phyloP scores from a whole-genome alignment of 2,329 filamentous ascomycete genomes.

The Corinectria fuckeliana region DNA sequence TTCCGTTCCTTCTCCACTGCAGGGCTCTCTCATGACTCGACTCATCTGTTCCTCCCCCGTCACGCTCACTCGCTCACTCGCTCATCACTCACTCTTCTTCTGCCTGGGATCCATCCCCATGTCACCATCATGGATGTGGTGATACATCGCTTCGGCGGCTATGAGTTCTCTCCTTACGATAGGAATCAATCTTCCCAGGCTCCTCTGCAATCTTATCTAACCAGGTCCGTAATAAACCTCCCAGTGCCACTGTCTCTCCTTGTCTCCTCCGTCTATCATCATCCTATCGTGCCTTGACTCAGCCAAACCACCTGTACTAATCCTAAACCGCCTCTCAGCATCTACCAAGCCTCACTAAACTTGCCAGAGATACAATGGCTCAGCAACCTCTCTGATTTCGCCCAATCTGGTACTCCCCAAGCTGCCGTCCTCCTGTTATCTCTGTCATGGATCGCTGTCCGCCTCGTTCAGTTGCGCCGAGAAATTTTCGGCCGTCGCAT shows the following conservation, averaged over 20 bases:
- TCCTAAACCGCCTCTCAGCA: conserved; percentile 16
- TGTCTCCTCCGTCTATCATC: background rate
- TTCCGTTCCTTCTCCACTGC: background rate
- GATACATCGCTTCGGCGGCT: conserved; percentile 40
- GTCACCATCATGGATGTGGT: conserved; percentile 41
- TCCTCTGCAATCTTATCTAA: conserved; percentile 11
- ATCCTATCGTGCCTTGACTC: background rate
- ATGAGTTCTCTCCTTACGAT: conserved; percentile 41
- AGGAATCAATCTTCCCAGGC: conserved; percentile 25
- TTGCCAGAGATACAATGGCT: conserved; percentile 47
- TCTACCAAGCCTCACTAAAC: conserved; percentile 20
- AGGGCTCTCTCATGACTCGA: too few relatives aligned
- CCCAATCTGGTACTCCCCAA: conserved; percentile 51
- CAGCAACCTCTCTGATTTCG: conserved; percentile 45
- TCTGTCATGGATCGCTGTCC: conserved; percentile 43
- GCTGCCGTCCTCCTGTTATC: conserved; percentile 46
- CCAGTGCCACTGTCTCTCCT: background rate
- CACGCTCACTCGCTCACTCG: background rate
- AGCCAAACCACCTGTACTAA: conserved; percentile 2
- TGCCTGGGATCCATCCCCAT: conserved; percentile 16
- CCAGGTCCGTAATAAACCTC: conserved; percentile 29
- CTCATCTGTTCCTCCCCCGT: background rate
- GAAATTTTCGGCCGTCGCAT: conserved; percentile 32
- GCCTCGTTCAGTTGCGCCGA: conserved; percentile 43
- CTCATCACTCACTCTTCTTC: background rate